A percentile compares a stretch with the other conserved stretches of the same genome.
Conservation (phyloP, 345 rosid species). For the Euphorbia tirucalli region DNA sequence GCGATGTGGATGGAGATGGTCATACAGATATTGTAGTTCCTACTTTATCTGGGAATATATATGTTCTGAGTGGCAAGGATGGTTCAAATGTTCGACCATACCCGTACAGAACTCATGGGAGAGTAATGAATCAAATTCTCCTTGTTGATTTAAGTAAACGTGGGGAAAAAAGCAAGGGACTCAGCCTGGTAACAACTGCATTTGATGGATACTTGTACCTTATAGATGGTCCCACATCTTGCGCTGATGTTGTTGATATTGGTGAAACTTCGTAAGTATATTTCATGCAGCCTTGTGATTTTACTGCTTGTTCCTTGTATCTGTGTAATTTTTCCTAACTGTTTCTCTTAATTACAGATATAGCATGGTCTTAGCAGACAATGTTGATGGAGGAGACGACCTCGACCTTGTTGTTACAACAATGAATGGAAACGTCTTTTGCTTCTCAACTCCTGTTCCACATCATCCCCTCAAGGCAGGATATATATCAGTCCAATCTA, state of each 20-base stretch:
- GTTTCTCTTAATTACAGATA: conserved; percentile 51
- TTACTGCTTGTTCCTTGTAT: conserved; percentile 2
- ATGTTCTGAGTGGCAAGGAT: conserved; percentile 93
- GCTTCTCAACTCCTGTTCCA: conserved; percentile 94
- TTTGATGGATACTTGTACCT: conserved; percentile 96
- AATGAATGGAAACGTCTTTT: conserved; percentile 97
- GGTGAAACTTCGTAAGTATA: conserved; percentile 97
- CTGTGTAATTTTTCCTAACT: conserved; percentile 14
- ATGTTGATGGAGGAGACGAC: conserved; percentile 99
- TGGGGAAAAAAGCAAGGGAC: conserved; percentile 79
- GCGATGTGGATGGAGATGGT: conserved; percentile 98
- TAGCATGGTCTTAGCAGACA: conserved; percentile 97
- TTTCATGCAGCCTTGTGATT: conserved; percentile 4
- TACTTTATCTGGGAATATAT: conserved; percentile 85
- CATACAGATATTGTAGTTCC: conserved; percentile 92
- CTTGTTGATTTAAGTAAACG: conserved; percentile 82
- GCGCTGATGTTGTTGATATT: conserved; percentile 94
- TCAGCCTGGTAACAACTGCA: conserved; percentile 86
- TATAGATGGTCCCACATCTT: conserved; percentile 96
- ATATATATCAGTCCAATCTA: conserved; percentile 18
- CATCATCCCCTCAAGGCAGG: conserved; percentile 97
- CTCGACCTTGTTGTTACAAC: conserved; percentile 96
- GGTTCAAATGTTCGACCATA: conserved; percentile 83
- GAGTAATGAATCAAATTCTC: conserved; percentile 97
- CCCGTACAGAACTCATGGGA: conserved; percentile 97